Conservation (phyloP, 2,329 filamentous ascomycete species). For the Setomelanomma holmii region DNA sequence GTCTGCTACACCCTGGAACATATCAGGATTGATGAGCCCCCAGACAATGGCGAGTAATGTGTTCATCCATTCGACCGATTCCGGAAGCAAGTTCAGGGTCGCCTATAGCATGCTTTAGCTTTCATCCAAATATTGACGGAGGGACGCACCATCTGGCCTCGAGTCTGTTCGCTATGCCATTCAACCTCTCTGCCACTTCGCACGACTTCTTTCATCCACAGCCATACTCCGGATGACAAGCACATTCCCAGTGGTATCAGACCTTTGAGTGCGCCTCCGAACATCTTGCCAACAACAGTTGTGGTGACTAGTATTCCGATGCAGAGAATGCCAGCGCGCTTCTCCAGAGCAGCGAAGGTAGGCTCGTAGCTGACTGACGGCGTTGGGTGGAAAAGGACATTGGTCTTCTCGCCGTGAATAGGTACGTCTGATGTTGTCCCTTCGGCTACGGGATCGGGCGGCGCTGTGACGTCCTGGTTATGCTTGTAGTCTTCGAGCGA, state of each 20-base stretch:
- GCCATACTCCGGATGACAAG: constrained; percentile 77
- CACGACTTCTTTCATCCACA: constrained; percentile 90
- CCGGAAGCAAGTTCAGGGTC: constrained; percentile 86
- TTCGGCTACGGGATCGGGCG: constrained; percentile 82
- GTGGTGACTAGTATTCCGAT: constrained; percentile 75
- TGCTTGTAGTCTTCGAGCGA: constrained; percentile 80
- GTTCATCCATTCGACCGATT: constrained; percentile 95
- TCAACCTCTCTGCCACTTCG: constrained; percentile 82
- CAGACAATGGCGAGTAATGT: constrained; percentile 83
- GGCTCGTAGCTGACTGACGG: constrained; percentile 89
- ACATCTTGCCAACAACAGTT: constrained; percentile 77
- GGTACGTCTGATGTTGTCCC: constrained; percentile 92
- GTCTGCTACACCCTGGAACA: constrained; percentile 92
- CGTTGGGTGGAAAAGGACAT: constrained; percentile 93
- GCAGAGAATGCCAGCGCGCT: constrained; percentile 74
- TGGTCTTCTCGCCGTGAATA: constrained; percentile 95
- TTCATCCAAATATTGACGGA: not conserved
- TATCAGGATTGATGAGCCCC: constrained; percentile 92
- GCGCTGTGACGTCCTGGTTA: constrained; percentile 87
- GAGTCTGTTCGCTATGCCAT: constrained; percentile 85
- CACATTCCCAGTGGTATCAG: constrained; percentile 76
- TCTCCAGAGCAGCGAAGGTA: constrained; percentile 80
- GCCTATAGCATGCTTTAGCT: constrained; percentile 57
- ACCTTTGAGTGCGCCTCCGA: constrained; percentile 79
- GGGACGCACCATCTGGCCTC: constrained; percentile 73